Base-by-base conservation (phyloP, 805 yeast species). In the Cyberlindnera meyerae region DNA sequence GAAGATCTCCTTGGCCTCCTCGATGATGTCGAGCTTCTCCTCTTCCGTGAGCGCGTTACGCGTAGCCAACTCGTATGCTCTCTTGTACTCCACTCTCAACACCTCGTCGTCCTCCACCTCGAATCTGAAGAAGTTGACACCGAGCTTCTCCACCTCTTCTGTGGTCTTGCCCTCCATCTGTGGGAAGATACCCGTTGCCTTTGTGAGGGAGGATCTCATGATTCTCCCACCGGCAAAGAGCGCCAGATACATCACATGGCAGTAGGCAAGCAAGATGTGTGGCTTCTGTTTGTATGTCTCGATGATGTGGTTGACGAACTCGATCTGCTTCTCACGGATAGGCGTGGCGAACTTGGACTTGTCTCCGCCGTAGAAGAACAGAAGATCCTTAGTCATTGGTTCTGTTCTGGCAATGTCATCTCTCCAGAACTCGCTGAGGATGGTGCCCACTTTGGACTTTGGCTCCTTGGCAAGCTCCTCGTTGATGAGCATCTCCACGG, bases 171-270 rank as follows among this genome's bases (percentile, higher is more conserved):
- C 86, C 37, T 74, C 74, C 31, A 79, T 73, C 48, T 79, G 79
- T 8, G 95, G 94, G 69, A 83, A 82, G 38, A 84, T 60, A 3
- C 88, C 85, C 6, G 80, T 63, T 17, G 87, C 79, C 51, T 71
- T 75, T 34, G 79, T 66, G 20, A 85, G 60, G 13, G 78, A 73
- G 0, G 88, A 77, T 42, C 80, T 65, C 75, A 86, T 70, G 24
- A 85, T 67, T 44, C 79, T 68, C 13, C 94, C 95, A 34, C 95
- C 95, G 2, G 95, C 95, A 63, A 85, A 85, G 34, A 85, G 69
- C 0, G 93, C 95, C 53, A 85, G 63, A 60, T 85, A 85, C 76
- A 85, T 71, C 32, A 83, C 93, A 56, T 85, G 95, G 65, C 86
- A 75, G 58, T 85, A 85, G 5, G 95, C 93, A 31, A 85, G 65